Percentiles rank a stretch among this genome's conserved stretches.
These are phyloP conservation scores for Pyrenophora graminea DNA, from an alignment of 2,329 filamentous ascomycete species.

Conservation along the genomic window DNA sequence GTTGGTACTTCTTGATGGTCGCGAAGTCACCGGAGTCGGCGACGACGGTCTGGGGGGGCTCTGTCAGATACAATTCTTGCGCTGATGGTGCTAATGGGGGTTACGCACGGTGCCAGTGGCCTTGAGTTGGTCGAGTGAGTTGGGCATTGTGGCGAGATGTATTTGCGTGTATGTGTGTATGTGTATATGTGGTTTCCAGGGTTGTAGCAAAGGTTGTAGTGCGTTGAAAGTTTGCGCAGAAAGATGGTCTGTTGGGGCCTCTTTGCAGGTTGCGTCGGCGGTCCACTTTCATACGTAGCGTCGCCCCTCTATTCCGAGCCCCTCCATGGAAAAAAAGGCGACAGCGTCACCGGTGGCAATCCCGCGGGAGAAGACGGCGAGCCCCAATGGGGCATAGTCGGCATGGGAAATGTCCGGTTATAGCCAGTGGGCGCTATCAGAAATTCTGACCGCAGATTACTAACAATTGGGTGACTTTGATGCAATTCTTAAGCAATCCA, in stretches of 20 bases:
- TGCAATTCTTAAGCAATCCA: background rate
- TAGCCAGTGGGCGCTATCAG: slow-evolving; percentile 1
- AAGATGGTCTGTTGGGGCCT: slow-evolving; percentile 19
- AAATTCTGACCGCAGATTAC: slow-evolving; percentile 1
- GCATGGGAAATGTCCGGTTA: slow-evolving; percentile 3
- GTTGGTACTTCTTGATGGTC: slow-evolving; percentile 99
- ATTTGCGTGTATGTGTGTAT: slow-evolving; percentile 20
- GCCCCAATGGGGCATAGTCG: no score
- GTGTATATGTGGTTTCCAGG: slow-evolving; percentile 9
- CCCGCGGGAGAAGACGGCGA: slow-evolving; percentile 4
- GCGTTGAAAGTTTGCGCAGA: slow-evolving; percentile 25
- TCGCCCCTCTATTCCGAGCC: slow-evolving; percentile 25
- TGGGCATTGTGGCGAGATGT: slow-evolving; percentile 65
- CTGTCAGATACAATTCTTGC: slow-evolving; percentile 12
- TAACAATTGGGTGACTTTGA: no score
- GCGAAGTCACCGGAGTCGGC: slow-evolving; percentile 85
- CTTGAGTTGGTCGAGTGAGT: slow-evolving; percentile 96
- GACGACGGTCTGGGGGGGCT: slow-evolving; percentile 75
- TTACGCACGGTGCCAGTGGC: slow-evolving; percentile 87
- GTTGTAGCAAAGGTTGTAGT: slow-evolving; percentile 5
- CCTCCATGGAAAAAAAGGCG: slow-evolving; percentile 33
- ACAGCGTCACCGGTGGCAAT: slow-evolving; percentile 44
- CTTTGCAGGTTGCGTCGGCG: slow-evolving; percentile 5
- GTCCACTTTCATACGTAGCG: slow-evolving; percentile 26
- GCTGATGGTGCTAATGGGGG: slow-evolving; percentile 23